Evolutionary conservation across 2,329 filamentous ascomycete species (phyloP).

Genomic region (Neonectria punicea): DNA sequence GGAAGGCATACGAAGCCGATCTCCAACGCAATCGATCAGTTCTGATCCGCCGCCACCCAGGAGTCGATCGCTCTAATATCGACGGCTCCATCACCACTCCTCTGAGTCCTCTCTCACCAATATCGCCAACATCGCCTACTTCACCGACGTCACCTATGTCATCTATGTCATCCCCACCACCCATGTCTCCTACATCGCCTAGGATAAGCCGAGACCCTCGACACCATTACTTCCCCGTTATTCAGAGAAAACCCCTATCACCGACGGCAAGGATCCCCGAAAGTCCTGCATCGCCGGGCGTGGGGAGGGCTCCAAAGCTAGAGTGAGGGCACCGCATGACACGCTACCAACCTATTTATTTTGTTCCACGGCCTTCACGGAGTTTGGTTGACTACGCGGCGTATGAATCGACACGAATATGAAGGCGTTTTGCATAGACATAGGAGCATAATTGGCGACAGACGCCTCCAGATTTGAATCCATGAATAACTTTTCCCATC

Average conservation of each 20-base stretch:
- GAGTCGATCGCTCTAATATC: conserved; percentile 34
- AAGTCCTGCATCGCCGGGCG: conserved; percentile 22
- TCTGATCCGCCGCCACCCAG: conserved; percentile 45
- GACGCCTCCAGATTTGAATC: conserved; percentile 14
- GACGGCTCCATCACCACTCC: conserved; percentile 8
- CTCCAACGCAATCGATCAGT: conserved; percentile 43
- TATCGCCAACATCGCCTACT: neutral
- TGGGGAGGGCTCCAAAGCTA: conserved; percentile 22
- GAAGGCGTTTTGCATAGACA: conserved; percentile 14
- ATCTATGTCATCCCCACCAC: neutral
- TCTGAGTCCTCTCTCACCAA: conserved; percentile 7
- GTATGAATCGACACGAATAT: conserved; percentile 12
- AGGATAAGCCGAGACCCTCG: conserved; percentile 6
- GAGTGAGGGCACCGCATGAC: conserved; percentile 1
- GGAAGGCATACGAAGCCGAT: conserved; percentile 54
- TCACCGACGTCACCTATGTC: neutral
- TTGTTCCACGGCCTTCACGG: neutral
- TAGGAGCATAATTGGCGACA: conserved; percentile 15
- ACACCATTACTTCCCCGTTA: conserved; percentile 26
- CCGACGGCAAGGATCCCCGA: conserved; percentile 24
- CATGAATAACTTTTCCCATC: conserved; percentile 15
- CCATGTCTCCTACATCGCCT: neutral
- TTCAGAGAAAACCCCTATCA: conserved; percentile 29
- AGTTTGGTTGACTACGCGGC: conserved; percentile 18
- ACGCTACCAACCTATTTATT: neutral